Percentiles rank a stretch among this genome's conserved stretches.
Conservation (phyloP, 345 rosid genomes). For the Eucalyptus brandiana region DNA sequence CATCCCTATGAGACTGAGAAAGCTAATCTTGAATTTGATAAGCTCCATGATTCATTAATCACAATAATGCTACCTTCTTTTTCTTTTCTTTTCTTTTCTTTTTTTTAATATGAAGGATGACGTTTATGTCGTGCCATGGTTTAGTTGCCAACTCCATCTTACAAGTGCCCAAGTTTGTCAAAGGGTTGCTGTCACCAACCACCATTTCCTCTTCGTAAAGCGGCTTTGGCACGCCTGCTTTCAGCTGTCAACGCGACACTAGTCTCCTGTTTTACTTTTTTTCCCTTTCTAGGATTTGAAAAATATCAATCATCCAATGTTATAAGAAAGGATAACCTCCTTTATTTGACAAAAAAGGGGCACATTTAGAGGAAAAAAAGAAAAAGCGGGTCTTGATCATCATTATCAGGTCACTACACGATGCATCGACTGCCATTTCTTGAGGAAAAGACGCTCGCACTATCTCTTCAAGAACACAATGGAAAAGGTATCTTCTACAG, state of each 20-base stretch:
- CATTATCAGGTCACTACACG: neutral
- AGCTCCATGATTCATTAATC: neutral
- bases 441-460: neutral
- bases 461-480: neutral
- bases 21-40: neutral
- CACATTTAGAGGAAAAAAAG: neutral
- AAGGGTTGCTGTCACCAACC: constrained; percentile 9
- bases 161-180: constrained; percentile 2
- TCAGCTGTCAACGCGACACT: neutral
- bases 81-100: no score
- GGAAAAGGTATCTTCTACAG: neutral
- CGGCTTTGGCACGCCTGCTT: neutral
- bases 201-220: neutral
- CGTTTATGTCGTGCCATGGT: constrained; percentile 3
- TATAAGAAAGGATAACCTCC: neutral
- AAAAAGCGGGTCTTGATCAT: neutral
- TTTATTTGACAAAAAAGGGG: neutral
- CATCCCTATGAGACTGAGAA: neutral
- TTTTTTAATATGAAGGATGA: neutral
- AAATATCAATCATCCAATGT: neutral
- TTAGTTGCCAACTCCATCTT: constrained; percentile 1
- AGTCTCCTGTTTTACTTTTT: neutral
- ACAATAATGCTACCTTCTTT: neutral
- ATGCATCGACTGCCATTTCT: neutral
- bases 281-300: neutral